Conservation (phyloP, 305 asterid genomes). For the Fraxinus sp. region DNA sequence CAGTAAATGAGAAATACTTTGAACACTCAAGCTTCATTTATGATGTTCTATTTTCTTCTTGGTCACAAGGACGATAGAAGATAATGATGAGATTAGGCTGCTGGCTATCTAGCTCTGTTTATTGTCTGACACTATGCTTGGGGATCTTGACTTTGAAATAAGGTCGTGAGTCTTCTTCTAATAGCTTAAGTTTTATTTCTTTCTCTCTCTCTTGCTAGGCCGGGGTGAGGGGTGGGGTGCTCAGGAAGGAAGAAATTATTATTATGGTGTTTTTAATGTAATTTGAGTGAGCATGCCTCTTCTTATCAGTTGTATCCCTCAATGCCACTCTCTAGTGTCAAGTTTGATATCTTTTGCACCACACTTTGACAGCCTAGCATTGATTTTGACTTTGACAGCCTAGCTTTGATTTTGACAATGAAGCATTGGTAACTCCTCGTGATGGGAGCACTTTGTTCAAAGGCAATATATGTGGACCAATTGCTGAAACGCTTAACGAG, state of each 20-base stretch:
- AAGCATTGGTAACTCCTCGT: conserved; percentile 34
- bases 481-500: conserved; percentile 84
- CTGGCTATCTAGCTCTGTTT: not conserved
- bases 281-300: conserved; percentile 13
- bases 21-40: not conserved
- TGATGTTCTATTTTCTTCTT: not conserved
- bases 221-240: not conserved
- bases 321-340: conserved; percentile 17
- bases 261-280: not conserved
- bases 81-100: not conserved
- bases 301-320: conserved; percentile 11
- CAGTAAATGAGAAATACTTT: not conserved
- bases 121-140: not conserved
- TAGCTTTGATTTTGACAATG: conserved; percentile 42
- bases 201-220: not conserved
- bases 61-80: not conserved
- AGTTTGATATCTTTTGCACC: conserved; percentile 23
- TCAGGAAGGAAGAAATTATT: not conserved
- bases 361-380: conserved; percentile 32
- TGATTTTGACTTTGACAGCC: conserved; percentile 26
- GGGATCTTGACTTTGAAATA: not conserved
- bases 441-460: conserved; percentile 50
- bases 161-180: not conserved
- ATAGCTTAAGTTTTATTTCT: not conserved
- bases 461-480: conserved; percentile 88